Percentiles rank a stretch among this genome's conserved stretches.
These are phyloP conservation scores for Sanghuangporus baumii DNA, from an alignment of 1,284 basidiomycete species.

Conservation along the genomic window DNA sequence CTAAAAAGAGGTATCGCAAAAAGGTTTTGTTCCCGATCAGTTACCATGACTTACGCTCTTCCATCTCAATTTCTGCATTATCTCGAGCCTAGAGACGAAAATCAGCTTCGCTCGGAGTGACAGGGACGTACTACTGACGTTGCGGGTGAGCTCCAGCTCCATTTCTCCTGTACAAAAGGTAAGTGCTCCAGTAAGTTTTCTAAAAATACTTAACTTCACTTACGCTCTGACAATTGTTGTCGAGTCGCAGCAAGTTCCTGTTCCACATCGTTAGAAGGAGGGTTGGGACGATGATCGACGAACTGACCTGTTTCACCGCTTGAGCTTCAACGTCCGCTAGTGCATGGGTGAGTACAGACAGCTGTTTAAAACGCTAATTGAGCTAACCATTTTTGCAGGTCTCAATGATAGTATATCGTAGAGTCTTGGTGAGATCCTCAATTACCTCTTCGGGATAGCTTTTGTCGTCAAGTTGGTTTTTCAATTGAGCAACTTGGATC, in stretches of 20 bases:
- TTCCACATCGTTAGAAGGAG: neutral
- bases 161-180: neutral
- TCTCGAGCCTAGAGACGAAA: neutral
- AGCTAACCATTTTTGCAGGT: conserved; percentile 6
- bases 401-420: neutral
- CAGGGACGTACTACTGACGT: neutral
- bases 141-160: neutral
- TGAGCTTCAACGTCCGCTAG: neutral
- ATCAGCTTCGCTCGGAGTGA: neutral
- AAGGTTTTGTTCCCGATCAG: neutral
- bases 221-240: neutral
- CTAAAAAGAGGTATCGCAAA: neutral
- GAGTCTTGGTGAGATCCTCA: conserved; percentile 7
- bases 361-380: neutral
- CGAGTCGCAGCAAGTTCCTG: conserved; percentile 3
- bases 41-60: neutral
- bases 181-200: neutral
- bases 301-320: neutral
- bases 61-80: neutral
- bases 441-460: conserved; percentile 14
- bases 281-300: neutral
- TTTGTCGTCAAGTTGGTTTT: conserved; percentile 9
- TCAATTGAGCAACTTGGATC: conserved; percentile 12
- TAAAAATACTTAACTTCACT: neutral
- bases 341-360: neutral